phyloP scores from a whole-genome alignment of 1,139 yeast species.

The Magnusiomyces tetraspermus region DNA sequence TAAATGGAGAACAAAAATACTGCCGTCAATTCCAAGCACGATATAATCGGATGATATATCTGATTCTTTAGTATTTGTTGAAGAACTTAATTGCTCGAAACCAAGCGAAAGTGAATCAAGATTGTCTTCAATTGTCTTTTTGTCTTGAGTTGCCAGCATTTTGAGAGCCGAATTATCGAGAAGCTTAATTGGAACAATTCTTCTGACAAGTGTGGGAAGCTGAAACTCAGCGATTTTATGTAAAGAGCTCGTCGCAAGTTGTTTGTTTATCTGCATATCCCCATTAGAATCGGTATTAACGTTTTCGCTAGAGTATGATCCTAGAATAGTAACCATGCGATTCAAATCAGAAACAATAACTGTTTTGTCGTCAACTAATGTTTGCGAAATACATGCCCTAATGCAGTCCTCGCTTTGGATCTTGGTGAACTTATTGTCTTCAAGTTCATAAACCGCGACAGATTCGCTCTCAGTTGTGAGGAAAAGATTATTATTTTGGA shows the following conservation, averaged over 20 bases:
- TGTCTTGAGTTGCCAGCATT: neutral
- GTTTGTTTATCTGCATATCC: neutral
- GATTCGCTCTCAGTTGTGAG: neutral
- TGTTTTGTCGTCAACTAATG: neutral
- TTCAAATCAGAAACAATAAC: neutral
- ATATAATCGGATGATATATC: neutral
- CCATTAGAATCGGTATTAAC: neutral
- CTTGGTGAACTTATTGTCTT: neutral
- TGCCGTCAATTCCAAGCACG: neutral
- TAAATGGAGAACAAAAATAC: constrained; percentile 2
- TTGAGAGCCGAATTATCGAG: neutral
- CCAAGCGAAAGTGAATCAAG: neutral
- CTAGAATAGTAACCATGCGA: neutral
- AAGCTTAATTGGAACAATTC: neutral
- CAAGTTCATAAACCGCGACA: neutral
- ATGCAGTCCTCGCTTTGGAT: neutral
- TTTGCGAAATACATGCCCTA: neutral
- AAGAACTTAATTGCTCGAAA: neutral
- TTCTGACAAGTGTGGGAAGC: neutral
- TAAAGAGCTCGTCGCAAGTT: neutral
- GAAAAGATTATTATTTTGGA: neutral
- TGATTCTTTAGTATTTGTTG: neutral
- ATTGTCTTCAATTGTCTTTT: neutral
- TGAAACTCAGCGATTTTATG: neutral
- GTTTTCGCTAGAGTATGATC: neutral